Base-by-base conservation (phyloP, 805 yeast genomes). In the Yarrowia sp. region DNA sequence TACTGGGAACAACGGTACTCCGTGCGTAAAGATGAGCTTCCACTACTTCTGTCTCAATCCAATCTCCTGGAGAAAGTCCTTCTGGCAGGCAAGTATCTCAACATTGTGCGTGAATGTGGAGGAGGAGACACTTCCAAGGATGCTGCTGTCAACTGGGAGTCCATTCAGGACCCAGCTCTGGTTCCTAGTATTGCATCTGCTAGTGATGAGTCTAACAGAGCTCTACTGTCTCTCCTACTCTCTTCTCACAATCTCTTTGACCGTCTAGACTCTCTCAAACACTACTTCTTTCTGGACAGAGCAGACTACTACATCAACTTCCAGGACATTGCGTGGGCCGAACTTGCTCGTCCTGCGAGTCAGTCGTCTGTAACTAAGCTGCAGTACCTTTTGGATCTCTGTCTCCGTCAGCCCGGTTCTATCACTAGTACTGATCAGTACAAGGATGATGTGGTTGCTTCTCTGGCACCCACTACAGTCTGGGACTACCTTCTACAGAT, bases 61-160 rank as follows among this genome's bases (percentile, higher is more conserved):
- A 84, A 81, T 1, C 74, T 87, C 8, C 89, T 89, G 71, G 82
- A 83, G 60, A 88, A 89, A 76, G 82, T 94, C 0, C 79, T 94
- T 30, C 80, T 87, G 63, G 91, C 97, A 0, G 99, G 99, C 1
- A 93, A 92, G 76, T 88, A 88, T 72, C 79, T 92, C 68, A 90
- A 91, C 73, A 87, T 94, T 2, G 81, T 90, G 52, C 83, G 85
- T 67, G 86, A 83, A 68, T 87, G 90, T 73, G 89, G 88, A 0
- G 78, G 85, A 3, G 72, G 72, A 0, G 73, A 73, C 52, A 74
- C 75, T 44, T 47, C 79, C 68, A 77, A 77, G 69, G 75, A 81
- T 74, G 70, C 74, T 69, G 73, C 74, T 5, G 72, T 74, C 1
- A 60, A 24, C 75, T 79, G 66, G 72, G 75, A 52, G 67, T 79